Conservation (phyloP, 352 stramenopile genomes). For the Thraustochytrium sp. region DNA sequence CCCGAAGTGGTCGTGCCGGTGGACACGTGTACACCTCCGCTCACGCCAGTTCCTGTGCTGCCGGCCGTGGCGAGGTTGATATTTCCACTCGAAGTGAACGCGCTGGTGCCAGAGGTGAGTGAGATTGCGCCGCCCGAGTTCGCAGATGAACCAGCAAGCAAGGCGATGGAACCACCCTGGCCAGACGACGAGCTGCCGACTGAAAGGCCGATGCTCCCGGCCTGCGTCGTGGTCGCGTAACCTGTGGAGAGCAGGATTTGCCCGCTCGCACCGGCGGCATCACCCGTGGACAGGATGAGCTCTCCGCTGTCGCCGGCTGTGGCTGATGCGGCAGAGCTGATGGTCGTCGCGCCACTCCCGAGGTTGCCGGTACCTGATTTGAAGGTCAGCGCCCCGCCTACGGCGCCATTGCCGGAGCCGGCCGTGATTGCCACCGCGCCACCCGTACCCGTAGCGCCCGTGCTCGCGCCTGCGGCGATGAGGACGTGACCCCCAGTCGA, state of each 20-base stretch:
- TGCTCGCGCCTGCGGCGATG: neutral
- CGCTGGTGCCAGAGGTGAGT: neutral
- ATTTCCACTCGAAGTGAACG: neutral
- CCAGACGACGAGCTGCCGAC: too few relatives aligned
- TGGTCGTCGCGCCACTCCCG: too few relatives aligned
- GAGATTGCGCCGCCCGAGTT: neutral
- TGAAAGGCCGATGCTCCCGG: too few relatives aligned
- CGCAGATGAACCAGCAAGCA: too few relatives aligned
- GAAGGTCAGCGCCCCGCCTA: neutral
- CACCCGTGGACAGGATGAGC: too few relatives aligned
- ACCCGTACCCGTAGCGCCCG: neutral
- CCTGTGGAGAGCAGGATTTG: too few relatives aligned
- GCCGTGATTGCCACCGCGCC: neutral
- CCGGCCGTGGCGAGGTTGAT: conserved; percentile 2
- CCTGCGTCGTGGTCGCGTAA: too few relatives aligned
- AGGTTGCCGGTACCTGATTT: neutral
- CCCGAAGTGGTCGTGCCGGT: neutral
- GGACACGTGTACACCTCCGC: neutral
- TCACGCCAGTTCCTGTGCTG: too few relatives aligned
- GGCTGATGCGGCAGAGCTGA: too few relatives aligned
- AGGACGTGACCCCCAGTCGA: neutral
- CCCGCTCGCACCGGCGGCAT: too few relatives aligned
- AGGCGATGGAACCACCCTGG: too few relatives aligned
- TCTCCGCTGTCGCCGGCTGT: too few relatives aligned
- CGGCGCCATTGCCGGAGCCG: neutral